phyloP scores from a whole-genome alignment of 2,329 filamentous ascomycete genomes.

The Coniochaeta sp. region DNA sequence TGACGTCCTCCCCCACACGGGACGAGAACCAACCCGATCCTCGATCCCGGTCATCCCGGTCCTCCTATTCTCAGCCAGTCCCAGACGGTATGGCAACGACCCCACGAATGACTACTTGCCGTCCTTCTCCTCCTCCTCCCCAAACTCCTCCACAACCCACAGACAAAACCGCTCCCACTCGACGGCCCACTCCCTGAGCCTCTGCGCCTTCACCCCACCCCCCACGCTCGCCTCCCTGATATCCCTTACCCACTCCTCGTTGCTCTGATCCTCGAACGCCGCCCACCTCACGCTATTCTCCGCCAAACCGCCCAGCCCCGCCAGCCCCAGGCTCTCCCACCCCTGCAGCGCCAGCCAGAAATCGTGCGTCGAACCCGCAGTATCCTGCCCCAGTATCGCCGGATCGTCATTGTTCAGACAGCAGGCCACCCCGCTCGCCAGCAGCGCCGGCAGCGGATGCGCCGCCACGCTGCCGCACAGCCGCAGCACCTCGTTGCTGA shows the following conservation, averaged over 20 bases:
- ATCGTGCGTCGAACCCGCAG: constrained; percentile 78
- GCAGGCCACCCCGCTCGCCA: constrained; percentile 78
- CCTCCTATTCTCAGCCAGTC: not conserved
- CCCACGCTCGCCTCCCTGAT: constrained; percentile 70
- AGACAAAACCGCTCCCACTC: constrained; percentile 88
- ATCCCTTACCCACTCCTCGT: constrained; percentile 44
- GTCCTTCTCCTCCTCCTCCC: constrained; percentile 61
- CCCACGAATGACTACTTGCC: constrained; percentile 9
- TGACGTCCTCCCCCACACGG: not conserved
- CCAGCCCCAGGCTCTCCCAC: constrained; percentile 84
- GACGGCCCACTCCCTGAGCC: constrained; percentile 69
- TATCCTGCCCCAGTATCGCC: constrained; percentile 77
- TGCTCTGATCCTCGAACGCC: constrained; percentile 72
- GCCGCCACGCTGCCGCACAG: constrained; percentile 69
- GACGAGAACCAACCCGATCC: not conserved
- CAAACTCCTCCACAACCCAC: constrained; percentile 78
- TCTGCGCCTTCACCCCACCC: constrained; percentile 59
- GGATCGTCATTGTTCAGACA: constrained; percentile 88
- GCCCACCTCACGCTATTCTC: constrained; percentile 93
- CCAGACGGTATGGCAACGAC: not conserved
- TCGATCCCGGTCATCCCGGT: not conserved
- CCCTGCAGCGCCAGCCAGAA: constrained; percentile 92
- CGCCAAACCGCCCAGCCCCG: constrained; percentile 76
- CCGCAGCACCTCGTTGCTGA: constrained; percentile 81
- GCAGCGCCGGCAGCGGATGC: constrained; percentile 75